Conservation (phyloP, 176 grass and related monocot species). For the Avena insularis region DNA sequence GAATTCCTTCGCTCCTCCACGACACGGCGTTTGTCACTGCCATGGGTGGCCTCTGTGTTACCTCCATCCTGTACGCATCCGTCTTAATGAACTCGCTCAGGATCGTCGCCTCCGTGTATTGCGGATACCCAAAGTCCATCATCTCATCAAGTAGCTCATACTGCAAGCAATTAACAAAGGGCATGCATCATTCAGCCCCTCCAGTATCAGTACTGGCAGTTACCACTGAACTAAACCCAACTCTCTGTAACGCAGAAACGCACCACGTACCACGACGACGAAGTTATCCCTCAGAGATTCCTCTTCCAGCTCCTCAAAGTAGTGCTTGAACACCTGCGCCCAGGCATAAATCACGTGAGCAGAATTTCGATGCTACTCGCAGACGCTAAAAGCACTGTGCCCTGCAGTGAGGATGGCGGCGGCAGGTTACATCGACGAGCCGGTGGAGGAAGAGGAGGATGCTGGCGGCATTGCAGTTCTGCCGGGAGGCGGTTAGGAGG, state of each 20-base stretch:
- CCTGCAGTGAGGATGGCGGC: neutral
- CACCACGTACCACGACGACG: conserved; percentile 69
- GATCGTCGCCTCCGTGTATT: conserved; percentile 76
- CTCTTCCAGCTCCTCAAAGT: conserved; percentile 83
- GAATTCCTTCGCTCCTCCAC: conserved; percentile 81
- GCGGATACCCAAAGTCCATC: conserved; percentile 86
- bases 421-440: conserved; percentile 48
- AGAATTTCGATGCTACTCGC: neutral
- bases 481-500: conserved; percentile 60
- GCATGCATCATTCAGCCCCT: neutral
- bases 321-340: conserved; percentile 75
- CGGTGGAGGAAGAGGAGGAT: conserved; percentile 80
- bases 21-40: conserved; percentile 80
- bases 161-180: conserved; percentile 37
- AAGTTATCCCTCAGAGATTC: conserved; percentile 87
- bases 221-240: neutral
- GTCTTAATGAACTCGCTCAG: conserved; percentile 86
- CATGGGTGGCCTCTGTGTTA: conserved; percentile 79
- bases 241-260: neutral
- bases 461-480: conserved; percentile 77
- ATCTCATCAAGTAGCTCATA: conserved; percentile 87
- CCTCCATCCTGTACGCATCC: conserved; percentile 80
- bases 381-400: neutral
- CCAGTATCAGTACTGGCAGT: neutral
- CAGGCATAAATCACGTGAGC: neutral